Base-by-base conservation (phyloP, 1,284 basidiomycete species). In the Puccinia hordei region DNA sequence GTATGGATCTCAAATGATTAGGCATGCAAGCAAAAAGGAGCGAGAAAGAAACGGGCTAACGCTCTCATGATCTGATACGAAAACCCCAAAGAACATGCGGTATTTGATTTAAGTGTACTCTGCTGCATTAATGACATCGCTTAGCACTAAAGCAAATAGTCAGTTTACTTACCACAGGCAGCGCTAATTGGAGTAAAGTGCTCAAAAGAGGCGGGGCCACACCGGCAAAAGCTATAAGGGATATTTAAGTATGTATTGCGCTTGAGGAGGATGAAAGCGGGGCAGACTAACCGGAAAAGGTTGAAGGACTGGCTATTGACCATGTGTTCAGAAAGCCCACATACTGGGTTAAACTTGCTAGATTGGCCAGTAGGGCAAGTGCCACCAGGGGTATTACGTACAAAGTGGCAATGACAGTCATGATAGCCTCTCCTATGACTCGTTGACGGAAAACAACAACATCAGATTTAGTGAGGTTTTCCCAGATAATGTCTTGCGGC, bases 381-480 rank as follows among this genome's bases (percentile, higher is more conserved):
- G 92, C 87, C 83, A 92, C 89, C 35, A 93, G 86, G 15, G 95
- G 95, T 6, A 95, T 88, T n/a, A 93, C 95, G 87, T 98, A 95
- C 87, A 96, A 90, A 87, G 93, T 93, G 85, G 92, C 94, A 72
- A 85, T 82, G 61, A 90, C 83, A 17, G 88, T 87, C 69, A 98
- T 89, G 85, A 92, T 89, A 65, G 92, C 82, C 86, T 92, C 93
- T 38, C 95, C 95, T 41, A 92, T 87, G 44, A 89, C 87, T 83
- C 89, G 89, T 85, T 92, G 91, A 72, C 91, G 89, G 24, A 89
- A 86, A 24, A 92, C 85, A 82, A 92, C 90, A 10, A 87, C 88
- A 41, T 91, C 88, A 4, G 91, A 89, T 84, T 90, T 90, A 83
- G 90, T 91, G 86, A 98, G 88, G 85, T 98, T 98, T 66, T 89